Evolutionary conservation across 163 green algal species (phyloP).

Genomic region (Chlorella variabilis): DNA sequence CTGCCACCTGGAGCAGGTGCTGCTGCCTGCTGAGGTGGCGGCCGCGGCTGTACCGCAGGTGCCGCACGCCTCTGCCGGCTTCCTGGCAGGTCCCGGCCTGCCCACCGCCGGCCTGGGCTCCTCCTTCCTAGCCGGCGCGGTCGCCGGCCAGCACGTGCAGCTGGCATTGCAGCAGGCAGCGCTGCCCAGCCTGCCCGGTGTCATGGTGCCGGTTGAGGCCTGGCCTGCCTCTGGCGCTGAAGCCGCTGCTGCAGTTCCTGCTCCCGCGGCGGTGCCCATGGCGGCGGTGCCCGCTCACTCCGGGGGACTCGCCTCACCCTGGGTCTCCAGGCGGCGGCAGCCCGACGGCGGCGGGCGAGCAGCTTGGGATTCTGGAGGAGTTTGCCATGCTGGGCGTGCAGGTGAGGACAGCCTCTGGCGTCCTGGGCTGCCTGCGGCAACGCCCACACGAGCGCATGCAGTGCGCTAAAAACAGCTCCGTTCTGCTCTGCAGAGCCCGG

Average conservation of each 20-base stretch:
- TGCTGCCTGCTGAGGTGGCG: neutral
- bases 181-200: no score
- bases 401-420: neutral
- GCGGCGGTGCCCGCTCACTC: no score
- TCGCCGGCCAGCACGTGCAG: neutral
- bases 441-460: no score
- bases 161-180: neutral
- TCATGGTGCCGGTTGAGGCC: no score
- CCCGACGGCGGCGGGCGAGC: neutral
- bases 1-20: constrained; percentile 15
- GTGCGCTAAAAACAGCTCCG: no score
- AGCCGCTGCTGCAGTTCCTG: neutral
- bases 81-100: neutral
- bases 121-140: no score
- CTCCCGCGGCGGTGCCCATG: no score
- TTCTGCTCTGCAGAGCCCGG: neutral
- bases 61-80: neutral
- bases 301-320: no score
- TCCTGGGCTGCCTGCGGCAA: neutral
- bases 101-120: no score
- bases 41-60: neutral
- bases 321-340: neutral
- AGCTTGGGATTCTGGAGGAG: neutral
- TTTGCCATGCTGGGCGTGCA: neutral
- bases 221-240: neutral